Conservation (phyloP, 768 basidiomycete species). For the Termitomyces sp. region DNA sequence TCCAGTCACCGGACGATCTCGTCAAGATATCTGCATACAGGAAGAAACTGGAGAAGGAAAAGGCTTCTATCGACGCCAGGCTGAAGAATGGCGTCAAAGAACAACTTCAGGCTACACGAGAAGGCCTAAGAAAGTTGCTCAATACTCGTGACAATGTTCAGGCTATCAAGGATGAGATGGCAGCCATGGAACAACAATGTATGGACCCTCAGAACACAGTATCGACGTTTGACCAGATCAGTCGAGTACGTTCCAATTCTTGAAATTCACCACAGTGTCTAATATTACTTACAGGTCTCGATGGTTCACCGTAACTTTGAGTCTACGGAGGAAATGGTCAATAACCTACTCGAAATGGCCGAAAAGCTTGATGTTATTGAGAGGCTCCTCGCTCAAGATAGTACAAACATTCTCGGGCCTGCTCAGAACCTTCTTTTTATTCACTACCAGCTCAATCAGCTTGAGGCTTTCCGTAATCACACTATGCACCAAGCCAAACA, state of each 20-base stretch:
- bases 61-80: constrained; percentile 88
- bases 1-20: constrained; percentile 93
- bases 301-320: constrained; percentile 94
- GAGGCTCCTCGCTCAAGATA: constrained; percentile 73
- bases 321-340: constrained; percentile 93
- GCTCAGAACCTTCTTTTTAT: constrained; percentile 87
- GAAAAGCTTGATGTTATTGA: constrained; percentile 78
- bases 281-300: constrained; percentile 63
- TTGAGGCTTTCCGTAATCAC: constrained; percentile 92
- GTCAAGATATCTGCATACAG: constrained; percentile 83
- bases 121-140: constrained; percentile 81
- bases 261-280: neutral
- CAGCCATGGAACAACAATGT: constrained; percentile 71
- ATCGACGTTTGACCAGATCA: constrained; percentile 93
- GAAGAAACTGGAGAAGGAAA: constrained; percentile 96
- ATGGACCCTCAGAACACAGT: constrained; percentile 74
- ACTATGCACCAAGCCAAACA: constrained; percentile 93
- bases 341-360: constrained; percentile 91
- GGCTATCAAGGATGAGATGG: constrained; percentile 84
- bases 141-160: constrained; percentile 77
- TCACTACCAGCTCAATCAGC: constrained; percentile 88
- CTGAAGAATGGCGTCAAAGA: constrained; percentile 91
- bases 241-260: constrained; percentile 59
- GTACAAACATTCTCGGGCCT: constrained; percentile 77
- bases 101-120: constrained; percentile 86